Conservation (phyloP, 352 stramenopile species). For the Chrysophaeum taylorii region DNA sequence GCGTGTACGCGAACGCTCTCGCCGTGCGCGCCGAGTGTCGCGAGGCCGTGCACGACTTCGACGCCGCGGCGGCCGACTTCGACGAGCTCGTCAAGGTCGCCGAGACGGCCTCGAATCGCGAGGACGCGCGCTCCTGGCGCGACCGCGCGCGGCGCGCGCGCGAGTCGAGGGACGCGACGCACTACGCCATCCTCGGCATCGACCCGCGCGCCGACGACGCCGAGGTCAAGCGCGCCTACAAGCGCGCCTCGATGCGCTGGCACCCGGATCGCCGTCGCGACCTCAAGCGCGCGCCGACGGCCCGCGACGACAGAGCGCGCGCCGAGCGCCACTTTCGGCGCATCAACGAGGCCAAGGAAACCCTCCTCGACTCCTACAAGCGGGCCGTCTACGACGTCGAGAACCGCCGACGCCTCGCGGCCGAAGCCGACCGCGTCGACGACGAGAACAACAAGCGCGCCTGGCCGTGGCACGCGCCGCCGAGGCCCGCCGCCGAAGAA, state of each 20-base stretch:
- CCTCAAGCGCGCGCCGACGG: background rate
- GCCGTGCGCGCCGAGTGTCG: constrained; percentile 7
- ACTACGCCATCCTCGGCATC: background rate
- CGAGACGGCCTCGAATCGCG: background rate
- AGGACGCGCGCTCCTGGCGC: background rate
- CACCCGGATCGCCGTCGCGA: background rate
- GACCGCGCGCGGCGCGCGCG: background rate
- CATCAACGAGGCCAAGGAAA: constrained; percentile 15
- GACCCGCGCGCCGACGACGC: background rate
- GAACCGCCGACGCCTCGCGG: background rate
- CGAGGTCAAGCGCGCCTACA: background rate
- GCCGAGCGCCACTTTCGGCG: constrained; percentile 7
- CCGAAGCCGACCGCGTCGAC: background rate
- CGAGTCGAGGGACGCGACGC: constrained; percentile 3
- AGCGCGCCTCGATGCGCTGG: background rate
- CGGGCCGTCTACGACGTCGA: constrained; percentile 15
- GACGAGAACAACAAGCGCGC: too few species aligned
- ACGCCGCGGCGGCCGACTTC: background rate
- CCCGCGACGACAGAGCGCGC: background rate
- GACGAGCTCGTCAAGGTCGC: background rate
- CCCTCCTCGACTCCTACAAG: constrained; percentile 9
- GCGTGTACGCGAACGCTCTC: constrained; percentile 4
- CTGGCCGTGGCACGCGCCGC: background rate
- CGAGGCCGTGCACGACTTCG: constrained; percentile 11
- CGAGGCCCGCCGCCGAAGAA: background rate